Evolutionary conservation across 1,284 basidiomycete genomes (phyloP), one percentile per base, ranked within the genome.

Genomic region (Ceratobasidium theobromae): DNA sequence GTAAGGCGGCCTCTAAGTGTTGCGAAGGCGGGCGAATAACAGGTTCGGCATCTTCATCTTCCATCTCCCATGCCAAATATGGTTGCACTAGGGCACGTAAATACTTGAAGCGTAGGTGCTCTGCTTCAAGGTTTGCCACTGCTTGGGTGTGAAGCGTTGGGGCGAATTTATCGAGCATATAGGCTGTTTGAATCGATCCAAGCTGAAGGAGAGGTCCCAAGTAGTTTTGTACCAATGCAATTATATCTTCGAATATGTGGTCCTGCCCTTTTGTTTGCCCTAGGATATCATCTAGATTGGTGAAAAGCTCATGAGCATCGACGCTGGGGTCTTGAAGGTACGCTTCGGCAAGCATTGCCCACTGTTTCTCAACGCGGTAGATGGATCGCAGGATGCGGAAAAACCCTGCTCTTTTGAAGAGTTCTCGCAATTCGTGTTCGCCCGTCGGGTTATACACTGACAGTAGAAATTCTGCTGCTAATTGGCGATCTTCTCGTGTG

Each of bases 391-490:
- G 79, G 68, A 99, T 95, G 46, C 93, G 86, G 75, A 87, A 95
- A 77, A 99, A 99, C 0, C 89, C 86, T 0, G 96, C 95, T 16
- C 80, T 72, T 73, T 92, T 86, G 72, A 99, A 95, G 0, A 91
- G 77, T 8, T 75, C 74, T 30, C 91, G 76, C 69, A 96, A 82
- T 14, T 80, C 79, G 21, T 89, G 87, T 70, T 81, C 82, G 67
- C 95, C 87, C 66, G 88, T 84, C 0, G 95, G 94, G 38, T 86
- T 93, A 75, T 98, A 97, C 0, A 85, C 85, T 0, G 96, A 98
- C 3, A 99, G 81, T n/a, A 99, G 84, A 75, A 89, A 98, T 77
- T 99, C 97, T 1, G 89, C 87, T 0, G 96, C 97, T 1, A 99
- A 83, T 74, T 99, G 95, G 11, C 97, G 86, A 75, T 99, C 97